phyloP scores from a whole-genome alignment of 495 filamentous ascomycete genomes.

The Daldinia decipiens region DNA sequence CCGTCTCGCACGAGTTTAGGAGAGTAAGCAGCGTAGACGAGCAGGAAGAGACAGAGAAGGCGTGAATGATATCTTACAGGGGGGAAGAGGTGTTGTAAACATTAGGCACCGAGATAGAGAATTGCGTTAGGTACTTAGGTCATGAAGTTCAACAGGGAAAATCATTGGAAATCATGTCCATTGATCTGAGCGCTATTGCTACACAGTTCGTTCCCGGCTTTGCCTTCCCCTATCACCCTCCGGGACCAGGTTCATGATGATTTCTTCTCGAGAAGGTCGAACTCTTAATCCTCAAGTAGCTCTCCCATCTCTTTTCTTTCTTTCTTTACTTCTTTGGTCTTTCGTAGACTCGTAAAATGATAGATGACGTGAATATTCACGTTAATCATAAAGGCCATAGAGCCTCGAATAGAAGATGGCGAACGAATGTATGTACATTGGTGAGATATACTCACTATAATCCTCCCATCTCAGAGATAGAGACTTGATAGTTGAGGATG shows the following conservation, averaged over 20 bases:
- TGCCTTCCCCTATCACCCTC: not conserved
- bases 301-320: not conserved
- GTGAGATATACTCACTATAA: slow-evolving; percentile 14
- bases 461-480: not conserved
- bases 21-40: slow-evolving; percentile 64
- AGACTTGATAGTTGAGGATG: slow-evolving; percentile 5
- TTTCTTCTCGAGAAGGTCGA: not conserved
- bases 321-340: not conserved
- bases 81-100: slow-evolving; percentile 2
- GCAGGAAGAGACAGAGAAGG: slow-evolving; percentile 68
- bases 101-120: not conserved
- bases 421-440: slow-evolving; percentile 40
- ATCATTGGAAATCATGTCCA: slow-evolving; percentile 19
- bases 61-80: slow-evolving; percentile 24
- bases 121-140: not conserved
- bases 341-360: slow-evolving; percentile 39
- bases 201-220: slow-evolving; percentile 2
- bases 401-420: slow-evolving; percentile 18
- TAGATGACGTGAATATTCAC: slow-evolving; percentile 20
- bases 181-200: slow-evolving; percentile 12
- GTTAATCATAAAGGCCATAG: slow-evolving; percentile 17
- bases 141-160: not conserved
- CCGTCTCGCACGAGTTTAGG: slow-evolving; percentile 54
- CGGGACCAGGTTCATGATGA: not conserved
- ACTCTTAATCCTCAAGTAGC: not conserved